Evolutionary conservation across 768 basidiomycete genomes (phyloP).

Genomic region (Tricholomella constricta): DNA sequence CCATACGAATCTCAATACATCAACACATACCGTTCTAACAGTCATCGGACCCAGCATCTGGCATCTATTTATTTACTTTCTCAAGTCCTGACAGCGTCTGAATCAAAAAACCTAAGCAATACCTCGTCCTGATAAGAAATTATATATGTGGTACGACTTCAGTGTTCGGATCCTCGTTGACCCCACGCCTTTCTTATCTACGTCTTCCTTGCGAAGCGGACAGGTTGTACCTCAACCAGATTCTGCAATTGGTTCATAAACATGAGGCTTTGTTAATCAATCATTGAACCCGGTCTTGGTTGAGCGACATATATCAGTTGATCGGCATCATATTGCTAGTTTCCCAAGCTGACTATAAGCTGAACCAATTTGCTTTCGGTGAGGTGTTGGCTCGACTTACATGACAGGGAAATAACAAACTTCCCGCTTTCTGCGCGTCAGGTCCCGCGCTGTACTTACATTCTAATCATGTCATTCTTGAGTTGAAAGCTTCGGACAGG

Average conservation of each 20-base stretch:
- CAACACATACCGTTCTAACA: conserved; percentile 1
- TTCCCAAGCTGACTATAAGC: not conserved
- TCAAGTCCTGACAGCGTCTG: no score
- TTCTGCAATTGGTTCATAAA: not conserved
- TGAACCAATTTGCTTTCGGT: not conserved
- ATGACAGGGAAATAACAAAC: no score
- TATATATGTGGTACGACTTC: not conserved
- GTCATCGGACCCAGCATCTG: not conserved
- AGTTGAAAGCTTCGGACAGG: no score
- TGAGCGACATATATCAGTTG: not conserved
- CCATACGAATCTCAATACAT: not conserved
- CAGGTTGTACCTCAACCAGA: no score
- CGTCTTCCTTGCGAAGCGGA: no score
- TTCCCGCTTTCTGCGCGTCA: no score
- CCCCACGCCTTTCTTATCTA: not conserved
- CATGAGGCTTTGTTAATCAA: not conserved
- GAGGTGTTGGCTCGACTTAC: not conserved
- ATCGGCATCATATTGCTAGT: not conserved
- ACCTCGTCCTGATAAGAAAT: no score
- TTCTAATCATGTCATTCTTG: no score
- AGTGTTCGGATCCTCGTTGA: not conserved
- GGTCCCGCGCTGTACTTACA: no score
- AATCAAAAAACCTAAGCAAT: no score
- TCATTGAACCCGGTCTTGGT: not conserved
- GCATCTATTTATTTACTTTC: conserved; percentile 10